Evolutionary conservation across 202 grass and related monocot species (phyloP), one percentile per base, ranked within the genome.

Genomic region (Cymbopogon flexuosus): DNA sequence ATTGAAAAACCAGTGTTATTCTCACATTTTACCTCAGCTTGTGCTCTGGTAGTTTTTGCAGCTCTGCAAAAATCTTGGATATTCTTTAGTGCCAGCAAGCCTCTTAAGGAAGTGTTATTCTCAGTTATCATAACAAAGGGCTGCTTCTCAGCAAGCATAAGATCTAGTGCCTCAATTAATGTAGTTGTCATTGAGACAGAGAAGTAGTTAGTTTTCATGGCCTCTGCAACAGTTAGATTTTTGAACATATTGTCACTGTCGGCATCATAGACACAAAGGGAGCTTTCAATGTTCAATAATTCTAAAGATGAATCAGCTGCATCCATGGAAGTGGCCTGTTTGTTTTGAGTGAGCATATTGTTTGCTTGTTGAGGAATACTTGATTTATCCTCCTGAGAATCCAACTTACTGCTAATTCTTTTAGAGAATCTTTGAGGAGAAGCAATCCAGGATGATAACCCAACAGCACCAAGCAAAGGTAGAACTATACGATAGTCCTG

Each of bases 401-500:
- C 83, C 33, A 62, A 37, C 41, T 82, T 88, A 42, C 52, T 57
- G 30, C 65, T 72, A 57, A 23, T 73, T 36, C 46, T 73, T 68
- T 78, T 87, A 51, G 78, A 81, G 37, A 89, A 89, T 49, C 78
- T 89, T 73, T 88, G 88, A 68, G 84, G 72, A 62, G 89, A 94
- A 81, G 82, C 72, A 61, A 97, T 97, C 95, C 92, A 97, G 79
- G 92, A 97, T 75, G 95, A 97, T 69, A 97, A 64, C 70, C 95
- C 95, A 43, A 97, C 95, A 79, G 95, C 92, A 68, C 90, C 95
- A 75, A 97, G 92, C 80, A 97, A 81, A 81, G 95, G 95, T 81
- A 97, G 54, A 88, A 97, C 95, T 85, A 97, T 97, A 29, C 88
- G 90, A 36, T 97, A 97, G 65, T 97, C 95, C 34, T 88, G 95